Percentiles rank a stretch among this genome's conserved stretches.
phyloP scores from a whole-genome alignment of 2,329 filamentous ascomycete species.

The Diaporthe australafricana region DNA sequence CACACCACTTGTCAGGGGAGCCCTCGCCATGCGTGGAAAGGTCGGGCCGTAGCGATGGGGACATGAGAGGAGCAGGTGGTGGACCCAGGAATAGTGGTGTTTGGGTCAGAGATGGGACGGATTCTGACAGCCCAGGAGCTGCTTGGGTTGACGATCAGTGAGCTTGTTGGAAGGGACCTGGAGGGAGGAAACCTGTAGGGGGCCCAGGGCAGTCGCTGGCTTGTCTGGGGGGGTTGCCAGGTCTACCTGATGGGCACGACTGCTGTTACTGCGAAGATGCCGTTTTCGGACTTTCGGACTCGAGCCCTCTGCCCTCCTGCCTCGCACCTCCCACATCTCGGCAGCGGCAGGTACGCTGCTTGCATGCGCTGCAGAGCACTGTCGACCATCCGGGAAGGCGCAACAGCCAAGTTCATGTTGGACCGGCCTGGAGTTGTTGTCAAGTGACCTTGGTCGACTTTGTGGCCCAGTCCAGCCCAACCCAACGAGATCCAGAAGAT shows the following conservation, averaged over 20 bases:
- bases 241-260: no score
- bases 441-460: conserved; percentile 19
- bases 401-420: conserved; percentile 6
- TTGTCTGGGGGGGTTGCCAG: no score
- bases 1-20: conserved; percentile 15
- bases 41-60: conserved; percentile 14
- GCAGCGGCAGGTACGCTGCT: conserved; percentile 1
- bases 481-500: conserved; percentile 29
- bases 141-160: conserved; percentile 6
- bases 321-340: neutral
- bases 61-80: conserved; percentile 25
- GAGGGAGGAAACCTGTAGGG: no score
- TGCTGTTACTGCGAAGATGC: neutral
- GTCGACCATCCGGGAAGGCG: neutral
- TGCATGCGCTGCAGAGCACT: neutral
- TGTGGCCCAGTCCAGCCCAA: conserved; percentile 9
- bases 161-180: neutral
- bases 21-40: conserved; percentile 5
- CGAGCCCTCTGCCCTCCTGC: neutral
- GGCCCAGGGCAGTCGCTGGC: neutral
- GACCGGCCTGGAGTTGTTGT: neutral
- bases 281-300: neutral
- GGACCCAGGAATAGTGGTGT: neutral
- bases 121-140: conserved; percentile 12
- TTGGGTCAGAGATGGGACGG: neutral